Conservation (phyloP, 768 basidiomycete genomes). For the Mycena haematopus region DNA sequence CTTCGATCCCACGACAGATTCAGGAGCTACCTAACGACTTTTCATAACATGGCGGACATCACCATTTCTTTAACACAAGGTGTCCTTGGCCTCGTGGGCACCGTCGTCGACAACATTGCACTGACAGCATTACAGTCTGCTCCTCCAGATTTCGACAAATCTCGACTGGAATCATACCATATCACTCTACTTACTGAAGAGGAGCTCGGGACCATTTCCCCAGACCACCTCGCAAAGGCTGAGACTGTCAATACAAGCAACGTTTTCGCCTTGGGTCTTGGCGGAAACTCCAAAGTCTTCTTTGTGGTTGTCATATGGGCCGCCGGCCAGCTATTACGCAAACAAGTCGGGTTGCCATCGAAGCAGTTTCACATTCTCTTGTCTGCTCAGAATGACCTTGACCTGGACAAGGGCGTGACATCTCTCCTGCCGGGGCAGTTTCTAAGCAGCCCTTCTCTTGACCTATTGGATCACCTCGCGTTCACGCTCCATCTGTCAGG, state of each 20-base stretch:
- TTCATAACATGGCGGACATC: not conserved
- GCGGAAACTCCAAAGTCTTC: constrained; percentile 43
- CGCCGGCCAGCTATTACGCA: constrained; percentile 56
- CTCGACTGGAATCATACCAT: not conserved
- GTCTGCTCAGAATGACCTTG: constrained; percentile 47
- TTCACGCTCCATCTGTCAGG: constrained; percentile 51
- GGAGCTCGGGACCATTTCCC: constrained; percentile 21
- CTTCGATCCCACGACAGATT: not conserved
- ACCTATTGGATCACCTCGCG: constrained; percentile 53
- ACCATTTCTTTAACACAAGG: constrained; percentile 2
- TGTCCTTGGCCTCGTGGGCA: constrained; percentile 13
- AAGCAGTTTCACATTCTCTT: constrained; percentile 65
- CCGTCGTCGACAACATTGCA: constrained; percentile 21
- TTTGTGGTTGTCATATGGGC: constrained; percentile 64
- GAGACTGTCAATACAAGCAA: constrained; percentile 23
- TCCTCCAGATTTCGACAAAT: constrained; percentile 2
- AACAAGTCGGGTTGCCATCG: constrained; percentile 52
- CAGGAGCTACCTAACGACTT: too few species aligned
- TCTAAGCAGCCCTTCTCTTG: constrained; percentile 34
- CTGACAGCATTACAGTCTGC: constrained; percentile 1
- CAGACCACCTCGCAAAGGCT: constrained; percentile 25
- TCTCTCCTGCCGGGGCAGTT: constrained; percentile 49
- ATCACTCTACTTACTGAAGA: constrained; percentile 12
- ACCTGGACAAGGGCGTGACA: constrained; percentile 53
- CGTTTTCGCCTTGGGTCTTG: constrained; percentile 48